Evolutionary conservation across 257 asterid genomes (phyloP).

Genomic region (Solanum etuberosum): DNA sequence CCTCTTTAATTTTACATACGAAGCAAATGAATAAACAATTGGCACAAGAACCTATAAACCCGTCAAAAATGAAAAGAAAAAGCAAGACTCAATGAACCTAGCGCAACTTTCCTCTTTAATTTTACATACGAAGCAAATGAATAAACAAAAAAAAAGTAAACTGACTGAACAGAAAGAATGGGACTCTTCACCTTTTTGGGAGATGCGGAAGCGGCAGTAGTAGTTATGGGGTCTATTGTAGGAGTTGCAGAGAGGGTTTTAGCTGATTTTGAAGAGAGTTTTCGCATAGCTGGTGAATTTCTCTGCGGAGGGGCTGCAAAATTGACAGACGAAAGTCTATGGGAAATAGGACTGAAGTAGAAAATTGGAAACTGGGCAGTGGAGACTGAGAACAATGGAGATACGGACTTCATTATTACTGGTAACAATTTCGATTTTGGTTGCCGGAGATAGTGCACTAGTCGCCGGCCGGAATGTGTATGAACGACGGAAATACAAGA

Average conservation of each 20-base stretch:
- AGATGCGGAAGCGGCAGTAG: slow-evolving; percentile 3
- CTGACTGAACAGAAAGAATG: neutral
- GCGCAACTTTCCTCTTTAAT: too few relatives aligned
- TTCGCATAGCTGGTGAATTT: slow-evolving; percentile 18
- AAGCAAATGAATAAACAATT: neutral
- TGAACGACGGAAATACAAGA: neutral
- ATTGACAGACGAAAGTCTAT: neutral
- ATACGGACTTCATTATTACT: neutral
- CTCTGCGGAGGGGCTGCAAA: neutral
- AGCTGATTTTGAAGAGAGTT: slow-evolving; percentile 35
- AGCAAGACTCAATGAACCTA: neutral
- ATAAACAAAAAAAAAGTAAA: neutral
- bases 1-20: too few relatives aligned
- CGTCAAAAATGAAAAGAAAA: neutral
- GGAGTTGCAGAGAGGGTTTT: slow-evolving; percentile 28
- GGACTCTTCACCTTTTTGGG: slow-evolving; percentile 40
- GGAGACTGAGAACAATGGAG: neutral
- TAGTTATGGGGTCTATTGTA: slow-evolving; percentile 2
- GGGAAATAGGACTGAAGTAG: neutral
- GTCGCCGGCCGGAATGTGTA: neutral
- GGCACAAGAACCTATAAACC: slow-evolving; percentile 73
- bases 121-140: neutral
- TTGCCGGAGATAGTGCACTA: neutral
- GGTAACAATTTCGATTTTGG: neutral
- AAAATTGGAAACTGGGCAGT: neutral